These are phyloP conservation scores for Pouteria campechiana DNA, from an alignment of 179 eudicot species.

Conservation along the genomic window DNA sequence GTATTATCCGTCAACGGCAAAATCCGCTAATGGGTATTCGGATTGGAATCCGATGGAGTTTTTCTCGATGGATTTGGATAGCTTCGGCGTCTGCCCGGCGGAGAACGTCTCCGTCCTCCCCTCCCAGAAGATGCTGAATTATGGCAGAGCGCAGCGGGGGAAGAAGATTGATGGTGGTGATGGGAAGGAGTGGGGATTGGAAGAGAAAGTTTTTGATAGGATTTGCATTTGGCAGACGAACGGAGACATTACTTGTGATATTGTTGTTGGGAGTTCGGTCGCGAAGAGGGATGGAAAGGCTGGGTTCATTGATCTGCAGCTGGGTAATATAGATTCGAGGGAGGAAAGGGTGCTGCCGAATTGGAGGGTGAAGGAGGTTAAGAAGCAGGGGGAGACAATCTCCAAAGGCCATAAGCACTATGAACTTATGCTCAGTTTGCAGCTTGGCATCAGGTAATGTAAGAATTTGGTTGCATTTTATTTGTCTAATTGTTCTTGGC, in stretches of 20 bases:
- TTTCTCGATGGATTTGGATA: slow-evolving; percentile 34
- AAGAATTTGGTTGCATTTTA: neutral
- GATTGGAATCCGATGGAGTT: slow-evolving; percentile 72
- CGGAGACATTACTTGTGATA: slow-evolving; percentile 11
- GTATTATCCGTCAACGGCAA: slow-evolving; percentile 33
- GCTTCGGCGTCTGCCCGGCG: slow-evolving; percentile 27
- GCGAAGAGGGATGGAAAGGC: slow-evolving; percentile 18
- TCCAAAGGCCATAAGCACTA: slow-evolving; percentile 81
- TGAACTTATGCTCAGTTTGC: slow-evolving; percentile 94
- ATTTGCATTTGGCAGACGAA: slow-evolving; percentile 14
- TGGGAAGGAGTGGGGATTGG: slow-evolving; percentile 20
- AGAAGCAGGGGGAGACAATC: slow-evolving; percentile 61
- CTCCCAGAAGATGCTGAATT: slow-evolving; percentile 47
- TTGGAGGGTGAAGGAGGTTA: slow-evolving; percentile 28
- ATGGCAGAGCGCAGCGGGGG: slow-evolving; percentile 37
- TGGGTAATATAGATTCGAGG: slow-evolving; percentile 13
- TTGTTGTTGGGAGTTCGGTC: slow-evolving; percentile 7
- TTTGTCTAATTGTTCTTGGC: neutral
- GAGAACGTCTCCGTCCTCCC: slow-evolving; percentile 52
- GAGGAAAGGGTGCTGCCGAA: slow-evolving; percentile 12
- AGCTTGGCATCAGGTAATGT: slow-evolving; percentile 80
- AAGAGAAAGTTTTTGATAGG: slow-evolving; percentile 1
- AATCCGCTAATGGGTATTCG: slow-evolving; percentile 15
- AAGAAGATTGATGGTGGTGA: slow-evolving; percentile 33
- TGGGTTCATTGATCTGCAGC: slow-evolving; percentile 13